A percentile compares a stretch with the other conserved stretches of the same genome.
These are phyloP conservation scores for Ustilago nuda DNA, from an alignment of 1,284 basidiomycete species.

Conservation along the genomic window DNA sequence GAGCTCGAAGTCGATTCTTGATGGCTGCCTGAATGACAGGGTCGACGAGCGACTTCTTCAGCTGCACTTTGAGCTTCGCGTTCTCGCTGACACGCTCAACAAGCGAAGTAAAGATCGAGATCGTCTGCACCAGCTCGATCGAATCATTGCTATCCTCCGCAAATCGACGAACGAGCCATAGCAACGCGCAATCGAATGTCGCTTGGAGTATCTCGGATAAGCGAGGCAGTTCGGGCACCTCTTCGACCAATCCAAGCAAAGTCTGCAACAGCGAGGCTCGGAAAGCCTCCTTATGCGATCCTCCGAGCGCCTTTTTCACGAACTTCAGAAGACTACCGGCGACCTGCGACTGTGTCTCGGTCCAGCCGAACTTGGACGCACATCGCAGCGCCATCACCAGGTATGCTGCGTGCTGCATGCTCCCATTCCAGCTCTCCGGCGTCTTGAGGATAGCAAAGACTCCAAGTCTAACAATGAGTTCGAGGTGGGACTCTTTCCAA, in stretches of 20 bases:
- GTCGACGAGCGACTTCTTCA: slow-evolving; percentile 78
- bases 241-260: slow-evolving; percentile 18
- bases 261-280: slow-evolving; percentile 14
- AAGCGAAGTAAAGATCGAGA: slow-evolving; percentile 30
- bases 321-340: slow-evolving; percentile 13
- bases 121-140: slow-evolving; percentile 29
- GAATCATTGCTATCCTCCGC: slow-evolving; percentile 68
- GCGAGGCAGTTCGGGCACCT: slow-evolving; percentile 10
- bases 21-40: slow-evolving; percentile 78
- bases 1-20: slow-evolving; percentile 74
- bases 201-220: slow-evolving; percentile 30
- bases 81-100: slow-evolving; percentile 15
- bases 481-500: slow-evolving; percentile 18
- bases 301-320: slow-evolving; percentile 8
- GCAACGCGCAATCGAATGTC: slow-evolving; percentile 39
- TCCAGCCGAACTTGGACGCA: slow-evolving; percentile 26
- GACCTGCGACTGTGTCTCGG: slow-evolving; percentile 1
- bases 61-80: slow-evolving; percentile 26
- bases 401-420: slow-evolving; percentile 1
- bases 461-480: slow-evolving; percentile 8
- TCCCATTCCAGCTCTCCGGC: not conserved
- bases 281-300: slow-evolving; percentile 24
- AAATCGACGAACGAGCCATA: slow-evolving; percentile 69
- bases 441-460: slow-evolving; percentile 10
- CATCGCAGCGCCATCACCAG: slow-evolving; percentile 20